Evolutionary conservation across 129 eudicot genomes (phyloP), one percentile per base, ranked within the genome.

Genomic region (Saussurea involucrata): DNA sequence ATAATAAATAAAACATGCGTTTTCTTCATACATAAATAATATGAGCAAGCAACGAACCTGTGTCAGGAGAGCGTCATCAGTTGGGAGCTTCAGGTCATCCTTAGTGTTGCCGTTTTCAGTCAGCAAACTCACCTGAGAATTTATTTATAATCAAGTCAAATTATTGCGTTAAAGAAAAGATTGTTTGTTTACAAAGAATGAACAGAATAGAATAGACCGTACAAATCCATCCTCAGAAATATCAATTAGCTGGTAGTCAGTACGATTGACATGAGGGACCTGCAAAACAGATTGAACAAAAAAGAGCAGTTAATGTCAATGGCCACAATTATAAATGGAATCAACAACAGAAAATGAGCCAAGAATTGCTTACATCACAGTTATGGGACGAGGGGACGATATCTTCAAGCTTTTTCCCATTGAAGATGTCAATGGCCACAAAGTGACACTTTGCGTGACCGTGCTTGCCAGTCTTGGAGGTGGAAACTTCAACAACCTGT

Each of bases 221-320:
- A 91, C 97, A 75, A 88, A 91, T 80, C 96, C 96, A 83, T 90
- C 96, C 81, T 90, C 96, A 57, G 93, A 80, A 0, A 90, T 88
- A 80, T 88, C 96, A 78, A 84, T 86, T 49, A 90, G 89, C 86
- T 90, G 91, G 87, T 84, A 88, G 57, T 88, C 92, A 20, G 81
- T 83, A 75, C 97, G 88, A 72, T 58, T 84, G 63, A 91, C 94
- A 85, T 91, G 97, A 34, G 92, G 94, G n/a, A 88, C 96, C 96
- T 90, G 86, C 65, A 78, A 74, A 57, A 67, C 24, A 72, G 22
- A 66, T 40, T 74, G 0, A 25, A 3, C 6, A 13, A 28, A 7
- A 7, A 60, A 1, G 6, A 33, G 8, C 40, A 4, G 8, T 49
- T 69, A 31, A 22, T 25, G 32, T 9, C 22, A 18, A 3, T 22